These are phyloP conservation scores for Crithidia expoeki DNA, from an alignment of 208 protist species.

Conservation along the genomic window DNA sequence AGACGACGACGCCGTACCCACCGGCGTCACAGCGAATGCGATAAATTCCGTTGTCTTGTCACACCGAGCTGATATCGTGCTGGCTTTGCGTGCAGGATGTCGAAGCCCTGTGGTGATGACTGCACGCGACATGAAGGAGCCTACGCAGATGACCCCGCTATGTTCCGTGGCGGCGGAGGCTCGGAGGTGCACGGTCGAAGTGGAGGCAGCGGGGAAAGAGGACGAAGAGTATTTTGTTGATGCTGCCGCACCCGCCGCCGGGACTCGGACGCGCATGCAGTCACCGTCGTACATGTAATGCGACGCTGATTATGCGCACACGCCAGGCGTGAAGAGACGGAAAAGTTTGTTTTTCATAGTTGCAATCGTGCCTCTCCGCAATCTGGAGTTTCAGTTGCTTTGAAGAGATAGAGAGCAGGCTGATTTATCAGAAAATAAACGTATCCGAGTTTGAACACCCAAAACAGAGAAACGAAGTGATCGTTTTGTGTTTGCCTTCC, in stretches of 20 bases:
- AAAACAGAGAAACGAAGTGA: no score
- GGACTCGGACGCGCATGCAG: slow-evolving; percentile 41
- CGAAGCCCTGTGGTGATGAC: slow-evolving; percentile 6
- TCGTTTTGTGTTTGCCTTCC: no score
- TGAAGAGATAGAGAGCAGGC: no score
- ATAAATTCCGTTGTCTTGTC: no score
- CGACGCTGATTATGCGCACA: neutral
- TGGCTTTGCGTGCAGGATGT: neutral
- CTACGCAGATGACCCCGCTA: slow-evolving; percentile 1
- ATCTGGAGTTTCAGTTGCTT: no score
- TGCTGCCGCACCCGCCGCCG: slow-evolving; percentile 16
- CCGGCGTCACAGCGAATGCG: no score
- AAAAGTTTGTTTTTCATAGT: neutral
- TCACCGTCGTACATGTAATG: slow-evolving; percentile 14
- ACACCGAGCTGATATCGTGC: no score
- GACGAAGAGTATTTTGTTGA: slow-evolving; percentile 21
- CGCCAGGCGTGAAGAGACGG: neutral
- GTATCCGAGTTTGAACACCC: no score
- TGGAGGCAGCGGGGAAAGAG: neutral
- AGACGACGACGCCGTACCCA: neutral
- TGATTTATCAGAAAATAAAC: no score
- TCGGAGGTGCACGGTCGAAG: no score
- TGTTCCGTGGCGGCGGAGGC: slow-evolving; percentile 6
- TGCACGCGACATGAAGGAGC: neutral
- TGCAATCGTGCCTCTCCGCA: no score